Evolutionary conservation across 108 stramenopile genomes (phyloP).

Genomic region (Fistulifera solaris): DNA sequence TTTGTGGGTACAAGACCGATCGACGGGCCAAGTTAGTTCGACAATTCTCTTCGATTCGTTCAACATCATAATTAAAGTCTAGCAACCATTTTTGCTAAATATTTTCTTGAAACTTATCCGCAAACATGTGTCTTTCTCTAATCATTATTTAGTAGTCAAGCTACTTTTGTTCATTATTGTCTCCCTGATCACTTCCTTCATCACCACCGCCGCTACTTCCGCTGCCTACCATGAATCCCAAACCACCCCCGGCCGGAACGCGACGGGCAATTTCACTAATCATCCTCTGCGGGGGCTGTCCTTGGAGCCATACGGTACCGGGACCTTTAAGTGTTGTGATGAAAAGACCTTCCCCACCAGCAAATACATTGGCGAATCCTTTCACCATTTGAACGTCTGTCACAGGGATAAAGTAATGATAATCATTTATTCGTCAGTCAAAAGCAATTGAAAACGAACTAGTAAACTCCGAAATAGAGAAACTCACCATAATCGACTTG

Average conservation of each 20-base stretch:
- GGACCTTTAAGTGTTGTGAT: slow-evolving; percentile 88
- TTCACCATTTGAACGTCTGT: slow-evolving; percentile 70
- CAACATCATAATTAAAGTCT: too few relatives aligned
- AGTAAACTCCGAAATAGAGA: too few relatives aligned
- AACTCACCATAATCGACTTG: slow-evolving; percentile 54
- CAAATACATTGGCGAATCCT: slow-evolving; percentile 86
- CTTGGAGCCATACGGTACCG: slow-evolving; percentile 82
- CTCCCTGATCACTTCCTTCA: slow-evolving; percentile 4
- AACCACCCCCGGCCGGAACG: slow-evolving; percentile 70
- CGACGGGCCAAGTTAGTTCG: too few relatives aligned
- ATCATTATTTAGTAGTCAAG: too few relatives aligned
- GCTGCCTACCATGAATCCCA: slow-evolving; percentile 57
- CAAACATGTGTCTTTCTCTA: too few relatives aligned
- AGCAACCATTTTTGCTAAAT: too few relatives aligned
- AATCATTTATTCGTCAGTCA: background rate
- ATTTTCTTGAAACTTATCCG: too few relatives aligned
- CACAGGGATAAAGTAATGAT: background rate
- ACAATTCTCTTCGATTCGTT: too few relatives aligned
- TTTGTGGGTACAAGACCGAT: too few relatives aligned
- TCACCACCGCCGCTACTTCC: slow-evolving; percentile 45
- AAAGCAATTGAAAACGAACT: background rate
- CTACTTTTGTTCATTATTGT: background rate
- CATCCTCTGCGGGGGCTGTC: slow-evolving; percentile 75
- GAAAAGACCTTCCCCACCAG: slow-evolving; percentile 88
- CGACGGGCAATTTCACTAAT: slow-evolving; percentile 79